Base-by-base conservation (phyloP, 2,329 filamentous ascomycete genomes). In the Anthostomella pinea region DNA sequence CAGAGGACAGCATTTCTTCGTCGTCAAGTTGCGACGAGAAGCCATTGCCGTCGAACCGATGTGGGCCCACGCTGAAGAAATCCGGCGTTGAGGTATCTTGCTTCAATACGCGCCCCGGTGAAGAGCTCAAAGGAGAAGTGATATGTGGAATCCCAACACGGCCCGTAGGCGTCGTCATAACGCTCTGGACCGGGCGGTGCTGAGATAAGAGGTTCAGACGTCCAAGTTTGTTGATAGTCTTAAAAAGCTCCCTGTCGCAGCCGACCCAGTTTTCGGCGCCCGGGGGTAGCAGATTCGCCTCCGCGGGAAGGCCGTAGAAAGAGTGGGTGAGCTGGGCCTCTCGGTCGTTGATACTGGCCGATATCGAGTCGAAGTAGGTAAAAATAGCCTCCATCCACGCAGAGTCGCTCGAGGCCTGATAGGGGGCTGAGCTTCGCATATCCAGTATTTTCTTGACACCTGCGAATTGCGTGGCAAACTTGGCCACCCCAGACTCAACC, bases 311-410 rank as follows among this genome's bases (percentile, higher is more conserved):
- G 8, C 66, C 86, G 49, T 85, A 76, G 54, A 87, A 80, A 18
- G 78, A 71, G 9, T 79, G 76, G 45, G 81, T 72, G 13, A 95
- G 77, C 60, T 95, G 87, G 19, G 86, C 81, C 63, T 96, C 90
- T 33, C 90, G 81, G 62, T 95, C 87, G 52, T 96, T 96, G 57
- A 95, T 87, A 34, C 85, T 90, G 24, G 87, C 87, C 0, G 88
- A 89, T 66, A 96, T 87, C 37, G 90, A 87, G 60, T 96, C 91
- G 58, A 95, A 94, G 73, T 91, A 95, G 21, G 87, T 93, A 57
- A 96, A 96, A 51, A 95, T 81, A 26, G 87, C 82, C 54, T 94
- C 87, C 69, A 95, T 91, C 90, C 90, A 96, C 9, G 82, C 79
- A 40, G 87, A 85, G 43, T 89, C 85, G 33, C 80, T 77, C 62